Percentiles rank a stretch among this genome's conserved stretches.
Evolutionary conservation across 2,329 filamentous ascomycete genomes (phyloP).

Genomic region (Raffaelea deltoideospora): DNA sequence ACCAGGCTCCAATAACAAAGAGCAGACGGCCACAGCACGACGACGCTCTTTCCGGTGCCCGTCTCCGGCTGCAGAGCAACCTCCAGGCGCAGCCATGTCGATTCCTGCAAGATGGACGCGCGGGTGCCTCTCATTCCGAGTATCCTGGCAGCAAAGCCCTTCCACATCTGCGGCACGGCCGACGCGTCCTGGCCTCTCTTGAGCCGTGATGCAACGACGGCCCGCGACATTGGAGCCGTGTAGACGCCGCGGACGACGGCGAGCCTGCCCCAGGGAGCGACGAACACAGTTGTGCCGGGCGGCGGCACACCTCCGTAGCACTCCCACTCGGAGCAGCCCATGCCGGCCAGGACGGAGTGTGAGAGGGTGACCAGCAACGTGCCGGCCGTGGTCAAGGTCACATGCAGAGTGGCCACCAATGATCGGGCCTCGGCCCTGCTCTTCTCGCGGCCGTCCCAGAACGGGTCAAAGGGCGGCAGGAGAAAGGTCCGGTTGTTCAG

Average conservation of each 20-base stretch:
- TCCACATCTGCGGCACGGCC: conserved; percentile 9
- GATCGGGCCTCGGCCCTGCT: conserved; percentile 12
- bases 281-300: conserved; percentile 30
- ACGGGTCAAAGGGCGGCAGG: conserved; percentile 20
- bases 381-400: conserved; percentile 41
- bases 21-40: conserved; percentile 37
- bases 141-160: conserved; percentile 30
- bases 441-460: conserved; percentile 14
- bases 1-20: conserved; percentile 33
- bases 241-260: conserved; percentile 23
- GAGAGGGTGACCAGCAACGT: conserved; percentile 34
- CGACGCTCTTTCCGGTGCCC: conserved; percentile 25
- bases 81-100: conserved; percentile 33
- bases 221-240: background rate
- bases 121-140: conserved; percentile 35
- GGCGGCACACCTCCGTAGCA: conserved; percentile 23
- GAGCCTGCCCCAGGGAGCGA: conserved; percentile 38
- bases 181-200: background rate
- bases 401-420: conserved; percentile 32
- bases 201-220: background rate
- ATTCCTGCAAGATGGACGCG: conserved; percentile 24
- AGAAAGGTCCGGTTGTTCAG: conserved; percentile 38
- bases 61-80: conserved; percentile 22
- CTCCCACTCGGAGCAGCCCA: conserved; percentile 30
- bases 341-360: conserved; percentile 29